Conservation (phyloP, 1,284 basidiomycete genomes). For the Heterobasidion parviporum region DNA sequence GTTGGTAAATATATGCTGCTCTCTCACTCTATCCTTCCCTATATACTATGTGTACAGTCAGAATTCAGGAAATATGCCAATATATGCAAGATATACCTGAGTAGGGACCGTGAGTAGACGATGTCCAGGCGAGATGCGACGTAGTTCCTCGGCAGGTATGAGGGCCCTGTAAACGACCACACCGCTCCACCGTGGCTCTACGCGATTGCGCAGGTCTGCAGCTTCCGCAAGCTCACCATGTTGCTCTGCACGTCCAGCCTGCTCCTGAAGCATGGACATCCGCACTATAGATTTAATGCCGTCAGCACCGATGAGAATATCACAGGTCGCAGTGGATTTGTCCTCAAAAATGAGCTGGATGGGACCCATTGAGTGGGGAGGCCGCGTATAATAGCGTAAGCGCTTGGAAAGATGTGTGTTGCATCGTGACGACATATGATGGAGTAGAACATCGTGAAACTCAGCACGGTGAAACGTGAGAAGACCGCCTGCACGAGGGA, state of each 20-base stretch:
- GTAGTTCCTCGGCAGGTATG: slow-evolving; percentile 27
- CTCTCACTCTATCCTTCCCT: slow-evolving; percentile 29
- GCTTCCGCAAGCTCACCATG: slow-evolving; percentile 13
- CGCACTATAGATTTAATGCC: slow-evolving; percentile 29
- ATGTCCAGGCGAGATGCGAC: slow-evolving; percentile 22
- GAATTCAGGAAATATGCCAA: not conserved
- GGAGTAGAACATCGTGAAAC: slow-evolving; percentile 32
- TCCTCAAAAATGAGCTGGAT: slow-evolving; percentile 36
- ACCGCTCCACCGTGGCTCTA: slow-evolving; percentile 31
- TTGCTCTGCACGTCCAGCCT: slow-evolving; percentile 12
- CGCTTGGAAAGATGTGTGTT: slow-evolving; percentile 28
- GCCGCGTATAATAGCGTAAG: slow-evolving; percentile 27
- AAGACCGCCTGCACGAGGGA: slow-evolving; percentile 24
- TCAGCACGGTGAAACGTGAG: slow-evolving; percentile 35
- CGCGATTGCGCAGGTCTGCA: slow-evolving; percentile 11
- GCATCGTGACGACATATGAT: slow-evolving; percentile 22
- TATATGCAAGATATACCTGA: slow-evolving; percentile 21
- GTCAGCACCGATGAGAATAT: slow-evolving; percentile 43
- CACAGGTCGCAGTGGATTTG: slow-evolving; percentile 31
- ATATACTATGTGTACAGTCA: slow-evolving; percentile 25
- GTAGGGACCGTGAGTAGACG: slow-evolving; percentile 23
- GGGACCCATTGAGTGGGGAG: slow-evolving; percentile 6
- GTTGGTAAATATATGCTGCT: not conserved
- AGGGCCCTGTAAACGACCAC: slow-evolving; percentile 29
- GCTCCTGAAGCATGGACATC: slow-evolving; percentile 14